These are phyloP conservation scores for Russula earlei DNA, from an alignment of 768 basidiomycete species.

Conservation along the genomic window DNA sequence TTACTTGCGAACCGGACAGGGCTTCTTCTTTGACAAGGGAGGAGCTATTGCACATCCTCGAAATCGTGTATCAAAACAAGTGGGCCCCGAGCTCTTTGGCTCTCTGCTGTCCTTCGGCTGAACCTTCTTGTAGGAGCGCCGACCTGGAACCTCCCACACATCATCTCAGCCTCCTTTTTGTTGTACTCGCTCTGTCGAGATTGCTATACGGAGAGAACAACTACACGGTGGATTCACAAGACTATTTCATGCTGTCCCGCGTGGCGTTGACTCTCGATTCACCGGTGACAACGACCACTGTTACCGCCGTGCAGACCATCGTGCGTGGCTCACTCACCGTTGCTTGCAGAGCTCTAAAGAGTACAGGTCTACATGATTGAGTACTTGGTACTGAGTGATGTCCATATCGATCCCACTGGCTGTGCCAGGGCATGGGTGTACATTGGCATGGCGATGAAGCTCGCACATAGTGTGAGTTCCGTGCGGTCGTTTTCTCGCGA, in stretches of 20 bases:
- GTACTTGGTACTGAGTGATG: slow-evolving; percentile 50
- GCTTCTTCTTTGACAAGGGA: slow-evolving; percentile 43
- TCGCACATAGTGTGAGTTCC: slow-evolving; percentile 48
- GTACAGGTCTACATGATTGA: slow-evolving; percentile 33
- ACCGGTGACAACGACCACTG: slow-evolving; percentile 41
- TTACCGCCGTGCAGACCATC: slow-evolving; percentile 44
- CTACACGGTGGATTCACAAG: slow-evolving; percentile 44
- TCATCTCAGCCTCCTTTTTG: slow-evolving; percentile 51
- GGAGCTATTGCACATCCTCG: slow-evolving; percentile 49
- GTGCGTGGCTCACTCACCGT: slow-evolving; percentile 31
- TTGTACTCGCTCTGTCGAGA: slow-evolving; percentile 53
- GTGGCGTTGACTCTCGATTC: slow-evolving; percentile 41
- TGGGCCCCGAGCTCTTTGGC: slow-evolving; percentile 18
- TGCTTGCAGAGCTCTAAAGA: slow-evolving; percentile 18
- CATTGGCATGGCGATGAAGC: slow-evolving; percentile 48
- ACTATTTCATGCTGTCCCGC: slow-evolving; percentile 53
- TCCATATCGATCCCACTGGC: slow-evolving; percentile 32
- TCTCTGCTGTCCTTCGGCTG: background rate
- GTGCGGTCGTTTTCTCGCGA: slow-evolving; percentile 3
- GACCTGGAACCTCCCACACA: slow-evolving; percentile 37
- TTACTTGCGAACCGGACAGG: slow-evolving; percentile 27
- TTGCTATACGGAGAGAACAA: slow-evolving; percentile 50
- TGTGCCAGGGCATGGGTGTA: slow-evolving; percentile 46
- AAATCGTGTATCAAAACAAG: slow-evolving; percentile 45
- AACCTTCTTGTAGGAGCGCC: slow-evolving; percentile 27